Conservation (phyloP, 768 basidiomycete species). For the Vishniacozyma victoriae region DNA sequence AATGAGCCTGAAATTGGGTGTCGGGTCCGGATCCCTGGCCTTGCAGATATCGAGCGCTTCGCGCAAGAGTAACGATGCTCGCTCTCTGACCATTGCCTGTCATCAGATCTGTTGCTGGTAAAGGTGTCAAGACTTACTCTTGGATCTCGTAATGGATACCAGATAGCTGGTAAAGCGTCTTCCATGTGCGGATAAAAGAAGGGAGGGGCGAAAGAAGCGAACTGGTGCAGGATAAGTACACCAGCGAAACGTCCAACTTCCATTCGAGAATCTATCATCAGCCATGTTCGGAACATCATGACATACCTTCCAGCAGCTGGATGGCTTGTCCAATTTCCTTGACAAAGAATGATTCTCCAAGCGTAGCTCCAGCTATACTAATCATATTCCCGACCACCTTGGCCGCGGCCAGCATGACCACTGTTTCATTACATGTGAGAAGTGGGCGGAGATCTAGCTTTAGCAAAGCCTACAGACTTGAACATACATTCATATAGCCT, state of each 20-base stretch:
- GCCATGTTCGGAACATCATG: background rate
- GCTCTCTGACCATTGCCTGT: constrained; percentile 74
- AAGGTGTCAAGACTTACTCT: constrained; percentile 52
- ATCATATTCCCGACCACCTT: constrained; percentile 78
- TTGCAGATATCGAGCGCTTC: constrained; percentile 82
- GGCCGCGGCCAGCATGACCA: constrained; percentile 91
- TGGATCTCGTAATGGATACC: constrained; percentile 79
- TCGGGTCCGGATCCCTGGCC: constrained; percentile 59
- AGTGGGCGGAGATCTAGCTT: constrained; percentile 68
- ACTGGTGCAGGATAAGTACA: constrained; percentile 86
- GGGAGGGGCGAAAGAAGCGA: constrained; percentile 78
- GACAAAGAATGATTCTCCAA: constrained; percentile 85
- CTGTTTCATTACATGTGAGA: constrained; percentile 82
- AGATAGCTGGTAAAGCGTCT: constrained; percentile 85
- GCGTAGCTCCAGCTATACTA: constrained; percentile 70
- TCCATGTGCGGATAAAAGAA: constrained; percentile 84
- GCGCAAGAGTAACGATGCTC: constrained; percentile 86
- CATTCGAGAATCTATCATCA: constrained; percentile 57
- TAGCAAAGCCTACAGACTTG: background rate
- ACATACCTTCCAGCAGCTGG: constrained; percentile 56
- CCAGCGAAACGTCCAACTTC: constrained; percentile 88
- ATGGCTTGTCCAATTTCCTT: constrained; percentile 80
- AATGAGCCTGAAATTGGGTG: constrained; percentile 68
- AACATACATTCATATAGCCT: constrained; percentile 37
- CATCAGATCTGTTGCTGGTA: background rate